Evolutionary conservation across 257 asterid species (phyloP), one percentile per base, ranked within the genome.

Genomic region (Salvia splendens): DNA sequence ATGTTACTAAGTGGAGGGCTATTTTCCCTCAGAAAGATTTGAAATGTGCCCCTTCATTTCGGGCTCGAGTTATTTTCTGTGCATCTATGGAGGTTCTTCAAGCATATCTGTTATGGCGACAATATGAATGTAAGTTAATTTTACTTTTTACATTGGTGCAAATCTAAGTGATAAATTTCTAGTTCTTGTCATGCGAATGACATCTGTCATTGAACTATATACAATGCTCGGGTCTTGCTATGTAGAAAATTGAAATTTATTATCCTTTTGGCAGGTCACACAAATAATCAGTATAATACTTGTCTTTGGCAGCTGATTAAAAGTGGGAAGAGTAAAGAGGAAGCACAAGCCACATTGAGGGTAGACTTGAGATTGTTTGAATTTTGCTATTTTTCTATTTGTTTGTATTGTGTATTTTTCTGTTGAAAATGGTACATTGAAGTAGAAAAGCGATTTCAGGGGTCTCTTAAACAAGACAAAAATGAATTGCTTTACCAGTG

Each of bases 1-100:
- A 82, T 52, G 83, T 87, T 74, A 43, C 79, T 71, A 92, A 87
- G 73, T 92, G 98, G 96, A 85, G 83, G 69, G 73, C 75, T 42
- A 49, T 83, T 72, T 80, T 92, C 76, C 86, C 83, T 67, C 79
- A 69, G 64, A 84, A 74, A 69, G 80, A 77, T 56, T 73, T 89
- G 68, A 77, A 69, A 61, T 70, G 55, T 64, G 81, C 87, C 33
- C 98, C 97, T 64, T 84, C 95, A 64, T 83, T 89, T 72, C 83
- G 79, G 32, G 84, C 95, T 53, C 87, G 80, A 61, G 87, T 84
- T 61, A 81, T 89, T 58, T 56, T 63, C n/a, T 87, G 96, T 83
- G 86, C 93, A 43, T 81, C 96, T 42, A 10, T 87, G 81, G 96
- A 83, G 75, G 85, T 92, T 77, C 97, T 92, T 75, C 98, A 89